A percentile compares a stretch with the other conserved stretches of the same genome.
These are phyloP conservation scores for Pleurozium schreberi DNA, from an alignment of 225 moss, liverwort and hornwort genomes.

Conservation along the genomic window DNA sequence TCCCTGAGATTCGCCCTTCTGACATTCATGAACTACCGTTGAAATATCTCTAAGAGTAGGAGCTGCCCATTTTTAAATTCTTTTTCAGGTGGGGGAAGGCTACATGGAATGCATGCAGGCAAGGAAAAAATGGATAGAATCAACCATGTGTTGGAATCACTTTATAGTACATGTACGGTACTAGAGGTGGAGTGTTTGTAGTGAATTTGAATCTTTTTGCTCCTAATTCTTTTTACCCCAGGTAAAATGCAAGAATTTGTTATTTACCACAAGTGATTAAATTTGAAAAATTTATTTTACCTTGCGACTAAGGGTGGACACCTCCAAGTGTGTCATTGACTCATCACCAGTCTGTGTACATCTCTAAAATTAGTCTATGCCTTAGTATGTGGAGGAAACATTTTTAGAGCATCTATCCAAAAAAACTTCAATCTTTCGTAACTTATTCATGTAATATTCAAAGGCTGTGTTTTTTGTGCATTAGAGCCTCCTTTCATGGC, in stretches of 20 bases:
- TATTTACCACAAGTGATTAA: not conserved
- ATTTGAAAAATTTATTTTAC: not conserved
- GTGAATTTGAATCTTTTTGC: not conserved
- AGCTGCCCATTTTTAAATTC: not conserved
- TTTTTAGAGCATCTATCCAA: too few relatives aligned
- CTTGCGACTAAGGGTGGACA: rapidly evolving
- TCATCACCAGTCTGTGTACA: not conserved
- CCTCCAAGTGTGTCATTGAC: not conserved
- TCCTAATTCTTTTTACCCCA: rapidly evolving
- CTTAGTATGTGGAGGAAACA: too few relatives aligned
- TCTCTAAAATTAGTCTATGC: too few relatives aligned
- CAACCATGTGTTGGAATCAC: too few relatives aligned
- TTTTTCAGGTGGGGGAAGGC: not conserved
- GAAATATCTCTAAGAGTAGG: not conserved
- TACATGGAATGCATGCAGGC: not conserved
- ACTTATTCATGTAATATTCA: too few relatives aligned
- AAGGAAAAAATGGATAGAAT: not conserved
- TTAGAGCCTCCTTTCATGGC: too few relatives aligned
- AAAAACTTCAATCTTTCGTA: too few relatives aligned
- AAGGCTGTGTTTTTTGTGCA: too few relatives aligned
- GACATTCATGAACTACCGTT: not conserved
- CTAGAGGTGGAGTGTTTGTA: rapidly evolving
- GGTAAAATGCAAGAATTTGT: not conserved
- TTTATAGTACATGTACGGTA: too few relatives aligned
- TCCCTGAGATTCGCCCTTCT: not conserved